Conservation (phyloP, 176 grass and related monocot genomes). For the Guadua angustifolia region DNA sequence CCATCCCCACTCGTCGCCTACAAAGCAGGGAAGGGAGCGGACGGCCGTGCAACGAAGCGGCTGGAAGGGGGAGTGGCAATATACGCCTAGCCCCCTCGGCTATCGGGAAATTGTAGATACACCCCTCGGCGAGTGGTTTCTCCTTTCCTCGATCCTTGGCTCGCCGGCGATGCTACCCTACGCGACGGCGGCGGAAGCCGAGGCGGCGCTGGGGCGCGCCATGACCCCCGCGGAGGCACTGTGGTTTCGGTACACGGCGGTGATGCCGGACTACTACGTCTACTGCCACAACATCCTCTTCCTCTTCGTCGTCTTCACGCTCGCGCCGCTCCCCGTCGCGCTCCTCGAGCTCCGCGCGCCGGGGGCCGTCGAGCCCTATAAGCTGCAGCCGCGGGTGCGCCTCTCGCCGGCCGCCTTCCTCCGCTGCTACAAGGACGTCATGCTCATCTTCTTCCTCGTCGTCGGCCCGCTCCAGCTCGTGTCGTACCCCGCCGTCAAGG, state of each 20-base stretch:
- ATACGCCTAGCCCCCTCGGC: not conserved
- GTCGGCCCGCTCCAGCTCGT: constrained; percentile 71
- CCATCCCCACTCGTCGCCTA: not conserved
- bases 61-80: not conserved
- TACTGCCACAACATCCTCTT: constrained; percentile 81
- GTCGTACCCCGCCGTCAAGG: constrained; percentile 89
- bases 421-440: constrained; percentile 75
- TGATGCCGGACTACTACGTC: constrained; percentile 66
- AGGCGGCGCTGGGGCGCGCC: constrained; percentile 72
- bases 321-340: constrained; percentile 82
- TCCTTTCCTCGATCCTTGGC: not conserved
- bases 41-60: not conserved
- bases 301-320: constrained; percentile 72
- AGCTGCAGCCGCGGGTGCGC: constrained; percentile 80
- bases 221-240: constrained; percentile 59
- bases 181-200: constrained; percentile 69
- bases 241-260: constrained; percentile 73
- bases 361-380: constrained; percentile 56
- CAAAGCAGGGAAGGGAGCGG: not conserved
- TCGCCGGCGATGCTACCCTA: constrained; percentile 71
- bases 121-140: not conserved
- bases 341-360: constrained; percentile 74
- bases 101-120: not conserved
- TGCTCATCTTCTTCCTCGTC: constrained; percentile 73
- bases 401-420: constrained; percentile 57